Percentiles rank a stretch among this genome's conserved stretches.
Evolutionary conservation across 2,329 filamentous ascomycete genomes (phyloP).

Genomic region (Penicillium griseofulvum): DNA sequence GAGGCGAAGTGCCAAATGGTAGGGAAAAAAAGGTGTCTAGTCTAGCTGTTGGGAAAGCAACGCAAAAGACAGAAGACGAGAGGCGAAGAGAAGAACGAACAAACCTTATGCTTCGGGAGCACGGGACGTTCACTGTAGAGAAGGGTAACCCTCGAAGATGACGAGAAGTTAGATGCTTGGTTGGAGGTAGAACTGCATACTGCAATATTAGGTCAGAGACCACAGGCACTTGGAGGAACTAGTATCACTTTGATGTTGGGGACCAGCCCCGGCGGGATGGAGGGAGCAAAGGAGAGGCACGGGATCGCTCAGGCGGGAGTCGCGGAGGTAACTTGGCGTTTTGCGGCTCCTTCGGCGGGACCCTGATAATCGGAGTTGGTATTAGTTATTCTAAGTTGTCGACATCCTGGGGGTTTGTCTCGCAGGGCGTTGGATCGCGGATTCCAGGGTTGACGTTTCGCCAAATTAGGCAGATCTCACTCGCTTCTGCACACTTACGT

Average conservation of each 20-base stretch:
- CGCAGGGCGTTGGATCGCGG: constrained; percentile 16
- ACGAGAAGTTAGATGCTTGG: constrained; percentile 3
- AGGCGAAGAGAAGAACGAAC: constrained; percentile 25
- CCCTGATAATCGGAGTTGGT: constrained; percentile 27
- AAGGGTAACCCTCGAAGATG: constrained; percentile 15
- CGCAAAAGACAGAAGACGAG: constrained; percentile 15
- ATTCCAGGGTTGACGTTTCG: constrained; percentile 25
- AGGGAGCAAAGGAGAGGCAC: neutral
- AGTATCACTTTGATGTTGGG: constrained; percentile 19
- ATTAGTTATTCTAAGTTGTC: constrained; percentile 33
- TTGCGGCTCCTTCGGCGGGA: constrained; percentile 29
- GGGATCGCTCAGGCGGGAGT: constrained; percentile 33
- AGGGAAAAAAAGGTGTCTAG: constrained; percentile 4
- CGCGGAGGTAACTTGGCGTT: constrained; percentile 35
- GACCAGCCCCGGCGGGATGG: constrained; percentile 31
- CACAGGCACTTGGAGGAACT: constrained; percentile 4
- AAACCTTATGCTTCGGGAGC: constrained; percentile 36
- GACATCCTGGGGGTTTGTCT: constrained; percentile 19
- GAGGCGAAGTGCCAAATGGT: constrained; percentile 9
- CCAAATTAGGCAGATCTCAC: constrained; percentile 23
- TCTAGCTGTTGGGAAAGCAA: constrained; percentile 13
- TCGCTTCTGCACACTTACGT: constrained; percentile 41
- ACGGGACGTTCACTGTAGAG: constrained; percentile 16
- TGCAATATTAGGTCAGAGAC: constrained; percentile 23
- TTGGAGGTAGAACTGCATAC: constrained; percentile 18